phyloP scores from a whole-genome alignment of 805 yeast species.

The Millerago galiae region DNA sequence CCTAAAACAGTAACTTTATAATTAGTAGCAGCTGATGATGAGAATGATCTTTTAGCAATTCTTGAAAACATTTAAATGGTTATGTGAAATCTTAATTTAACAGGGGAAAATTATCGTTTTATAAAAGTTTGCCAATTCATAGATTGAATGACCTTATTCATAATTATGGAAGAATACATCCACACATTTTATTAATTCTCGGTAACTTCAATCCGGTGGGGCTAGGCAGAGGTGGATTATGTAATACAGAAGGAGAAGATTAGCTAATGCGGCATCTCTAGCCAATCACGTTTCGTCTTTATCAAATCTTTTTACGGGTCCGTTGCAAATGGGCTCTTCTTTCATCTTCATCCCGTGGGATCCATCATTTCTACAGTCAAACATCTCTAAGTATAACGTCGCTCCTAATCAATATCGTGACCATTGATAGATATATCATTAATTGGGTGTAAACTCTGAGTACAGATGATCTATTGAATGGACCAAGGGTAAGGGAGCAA shows the following conservation, averaged over 20 bases:
- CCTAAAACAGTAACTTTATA: slow-evolving; percentile 79
- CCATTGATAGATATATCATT: no score
- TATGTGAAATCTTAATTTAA: not conserved
- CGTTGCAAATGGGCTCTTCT: not conserved
- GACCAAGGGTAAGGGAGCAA: no score
- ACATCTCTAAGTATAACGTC: no score
- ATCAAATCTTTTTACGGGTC: slow-evolving; percentile 2
- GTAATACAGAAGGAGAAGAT: not conserved
- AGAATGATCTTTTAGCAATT: slow-evolving; percentile 56
- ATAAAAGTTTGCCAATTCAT: not conserved
- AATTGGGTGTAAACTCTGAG: no score
- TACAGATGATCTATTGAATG: no score
- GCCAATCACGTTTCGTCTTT: slow-evolving; percentile 1
- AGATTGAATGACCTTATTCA: slow-evolving; percentile 1
- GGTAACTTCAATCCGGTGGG: slow-evolving; percentile 1
- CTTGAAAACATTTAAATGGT: slow-evolving; percentile 44
- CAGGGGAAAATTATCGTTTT: not conserved
- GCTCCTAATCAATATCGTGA: no score
- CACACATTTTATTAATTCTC: not conserved
- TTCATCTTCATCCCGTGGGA: no score
- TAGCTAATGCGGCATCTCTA: not conserved
- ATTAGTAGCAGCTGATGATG: slow-evolving; percentile 57
- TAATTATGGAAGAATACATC: not conserved
- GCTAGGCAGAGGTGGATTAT: not conserved
- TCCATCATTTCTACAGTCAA: no score